phyloP scores from a whole-genome alignment of 164 flowering plant genomes.

The Aristolochia californica region DNA sequence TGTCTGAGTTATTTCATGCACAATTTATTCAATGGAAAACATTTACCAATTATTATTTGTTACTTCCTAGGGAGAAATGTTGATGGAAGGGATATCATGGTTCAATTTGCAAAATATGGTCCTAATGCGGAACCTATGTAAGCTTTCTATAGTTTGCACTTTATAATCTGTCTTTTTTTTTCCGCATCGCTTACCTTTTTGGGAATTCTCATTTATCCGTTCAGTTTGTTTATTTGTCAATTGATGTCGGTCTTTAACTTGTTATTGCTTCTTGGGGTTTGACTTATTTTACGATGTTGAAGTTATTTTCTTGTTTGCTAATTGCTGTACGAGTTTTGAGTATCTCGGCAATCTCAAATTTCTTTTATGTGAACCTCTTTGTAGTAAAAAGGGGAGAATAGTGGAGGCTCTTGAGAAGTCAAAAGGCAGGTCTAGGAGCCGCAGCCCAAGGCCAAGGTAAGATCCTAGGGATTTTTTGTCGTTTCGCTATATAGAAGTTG shows the following conservation, averaged over 20 bases:
- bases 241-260: background rate
- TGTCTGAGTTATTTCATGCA: background rate
- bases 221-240: background rate
- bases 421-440: conserved; percentile 15
- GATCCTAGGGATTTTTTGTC: background rate
- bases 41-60: background rate
- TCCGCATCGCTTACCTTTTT: background rate
- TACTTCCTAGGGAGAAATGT: conserved; percentile 39
- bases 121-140: conserved; percentile 70
- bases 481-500: background rate
- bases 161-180: background rate
- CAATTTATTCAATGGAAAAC: background rate
- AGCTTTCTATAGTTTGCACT: conserved; percentile 6
- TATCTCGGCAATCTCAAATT: too few relatives aligned
- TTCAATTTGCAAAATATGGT: conserved; percentile 74
- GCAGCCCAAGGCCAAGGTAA: conserved; percentile 84
- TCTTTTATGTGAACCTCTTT: conserved; percentile 2
- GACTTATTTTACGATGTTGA: too few relatives aligned
- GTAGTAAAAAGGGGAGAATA: conserved; percentile 69
- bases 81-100: conserved; percentile 69
- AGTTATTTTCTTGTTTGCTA: background rate
- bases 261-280: background rate
- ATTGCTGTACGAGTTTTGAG: background rate
- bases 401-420: conserved; percentile 22
- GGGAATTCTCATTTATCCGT: background rate